Conservation (phyloP, 805 yeast genomes). For the Nakazawaea laoshanensis region DNA sequence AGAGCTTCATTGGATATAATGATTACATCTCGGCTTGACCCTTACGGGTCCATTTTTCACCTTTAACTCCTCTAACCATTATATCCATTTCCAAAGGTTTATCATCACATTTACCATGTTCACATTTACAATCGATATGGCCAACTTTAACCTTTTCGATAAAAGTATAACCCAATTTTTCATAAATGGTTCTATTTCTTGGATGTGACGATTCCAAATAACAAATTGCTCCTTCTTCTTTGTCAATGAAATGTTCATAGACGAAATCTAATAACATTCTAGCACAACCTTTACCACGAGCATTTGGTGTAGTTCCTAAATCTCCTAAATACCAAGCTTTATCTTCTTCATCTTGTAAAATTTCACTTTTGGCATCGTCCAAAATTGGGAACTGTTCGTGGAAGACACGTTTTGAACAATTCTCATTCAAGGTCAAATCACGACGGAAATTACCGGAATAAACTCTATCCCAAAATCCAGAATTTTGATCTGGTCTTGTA, state of each 20-base stretch:
- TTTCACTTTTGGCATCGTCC: slow-evolving; percentile 32
- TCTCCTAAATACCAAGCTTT: slow-evolving; percentile 51
- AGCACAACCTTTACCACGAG: slow-evolving; percentile 54
- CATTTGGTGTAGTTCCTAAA: slow-evolving; percentile 47
- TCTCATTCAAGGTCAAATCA: slow-evolving; percentile 21
- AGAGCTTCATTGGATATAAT: not conserved
- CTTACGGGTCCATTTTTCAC: slow-evolving; percentile 21
- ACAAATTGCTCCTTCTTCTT: slow-evolving; percentile 23
- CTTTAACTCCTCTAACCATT: slow-evolving; percentile 29
- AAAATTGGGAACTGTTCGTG: slow-evolving; percentile 42
- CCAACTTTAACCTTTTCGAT: slow-evolving; percentile 26
- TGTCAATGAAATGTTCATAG: slow-evolving; percentile 34
- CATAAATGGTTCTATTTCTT: slow-evolving; percentile 42
- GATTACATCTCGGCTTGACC: not conserved
- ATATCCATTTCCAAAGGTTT: slow-evolving; percentile 24
- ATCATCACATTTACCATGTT: slow-evolving; percentile 5
- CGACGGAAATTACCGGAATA: slow-evolving; percentile 9
- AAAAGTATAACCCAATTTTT: slow-evolving; percentile 42
- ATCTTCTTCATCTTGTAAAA: slow-evolving; percentile 29
- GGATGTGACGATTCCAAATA: slow-evolving; percentile 54
- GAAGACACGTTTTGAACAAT: slow-evolving; percentile 40
- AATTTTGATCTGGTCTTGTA: slow-evolving; percentile 21
- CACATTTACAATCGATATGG: slow-evolving; percentile 17
- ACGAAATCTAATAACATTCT: slow-evolving; percentile 41
- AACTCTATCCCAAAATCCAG: slow-evolving; percentile 11